phyloP scores from a whole-genome alignment of 495 filamentous ascomycete species.

The Diplogelasinospora grovesii region DNA sequence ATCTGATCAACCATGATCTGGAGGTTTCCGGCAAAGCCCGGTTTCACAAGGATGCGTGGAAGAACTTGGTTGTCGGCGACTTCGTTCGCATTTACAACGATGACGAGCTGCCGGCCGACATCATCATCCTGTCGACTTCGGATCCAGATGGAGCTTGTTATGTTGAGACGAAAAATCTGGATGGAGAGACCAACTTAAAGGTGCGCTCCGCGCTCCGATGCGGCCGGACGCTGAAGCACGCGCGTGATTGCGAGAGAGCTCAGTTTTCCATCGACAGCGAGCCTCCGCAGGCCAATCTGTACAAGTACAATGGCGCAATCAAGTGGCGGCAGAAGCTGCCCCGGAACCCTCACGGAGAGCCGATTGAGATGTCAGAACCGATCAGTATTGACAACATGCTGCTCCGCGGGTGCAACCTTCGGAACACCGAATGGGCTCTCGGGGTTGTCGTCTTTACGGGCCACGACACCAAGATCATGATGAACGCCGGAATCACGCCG shows the following conservation, averaged over 20 bases:
- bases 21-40: constrained; percentile 46
- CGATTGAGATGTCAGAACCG: constrained; percentile 79
- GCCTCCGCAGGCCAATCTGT: constrained; percentile 84
- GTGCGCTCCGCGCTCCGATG: constrained; percentile 86
- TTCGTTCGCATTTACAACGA: constrained; percentile 96
- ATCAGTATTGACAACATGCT: constrained; percentile 92
- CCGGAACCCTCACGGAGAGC: constrained; percentile 48
- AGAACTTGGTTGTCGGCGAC: constrained; percentile 91
- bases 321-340: constrained; percentile 75
- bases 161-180: constrained; percentile 95
- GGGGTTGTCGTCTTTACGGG: constrained; percentile 97
- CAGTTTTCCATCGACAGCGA: constrained; percentile 90
- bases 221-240: constrained; percentile 77
- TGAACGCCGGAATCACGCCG: constrained; percentile 95
- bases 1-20: constrained; percentile 42
- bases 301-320: constrained; percentile 83
- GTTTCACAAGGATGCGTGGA: constrained; percentile 94
- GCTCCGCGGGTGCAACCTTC: constrained; percentile 83
- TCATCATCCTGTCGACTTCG: constrained; percentile 92
- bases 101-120: constrained; percentile 90
- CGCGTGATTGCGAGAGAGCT: constrained; percentile 80
- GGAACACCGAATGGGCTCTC: constrained; percentile 95
- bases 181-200: constrained; percentile 97
- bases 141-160: constrained; percentile 94
- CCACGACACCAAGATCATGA: constrained; percentile 98